Conservation (phyloP, 1,139 yeast genomes). For the Saccharomycopsis crataegensis region DNA sequence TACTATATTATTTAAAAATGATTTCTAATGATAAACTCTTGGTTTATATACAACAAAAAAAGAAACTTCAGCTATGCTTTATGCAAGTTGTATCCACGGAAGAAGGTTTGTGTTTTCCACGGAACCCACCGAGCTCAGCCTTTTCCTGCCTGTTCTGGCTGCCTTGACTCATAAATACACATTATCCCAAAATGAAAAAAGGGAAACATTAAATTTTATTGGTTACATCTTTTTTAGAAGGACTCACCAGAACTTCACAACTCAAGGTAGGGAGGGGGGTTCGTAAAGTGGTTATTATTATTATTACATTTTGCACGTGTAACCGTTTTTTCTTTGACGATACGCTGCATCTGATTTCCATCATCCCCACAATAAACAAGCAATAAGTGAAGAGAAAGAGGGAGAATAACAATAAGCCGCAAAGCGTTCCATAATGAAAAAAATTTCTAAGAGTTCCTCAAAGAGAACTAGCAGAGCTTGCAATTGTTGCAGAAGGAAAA, state of each 20-base stretch:
- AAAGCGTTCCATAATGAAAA: neutral
- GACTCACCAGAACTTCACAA: neutral
- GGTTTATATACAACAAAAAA: neutral
- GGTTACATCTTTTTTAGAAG: neutral
- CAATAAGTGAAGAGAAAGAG: neutral
- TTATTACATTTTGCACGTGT: neutral
- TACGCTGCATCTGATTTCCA: neutral
- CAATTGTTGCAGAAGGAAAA: conserved; percentile 1
- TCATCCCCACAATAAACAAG: neutral
- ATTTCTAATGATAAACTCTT: neutral
- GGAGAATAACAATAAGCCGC: neutral
- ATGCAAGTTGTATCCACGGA: conserved; percentile 2
- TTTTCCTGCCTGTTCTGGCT: neutral
- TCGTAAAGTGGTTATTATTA: neutral
- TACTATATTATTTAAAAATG: neutral
- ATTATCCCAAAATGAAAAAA: neutral
- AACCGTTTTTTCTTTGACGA: neutral
- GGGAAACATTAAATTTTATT: neutral
- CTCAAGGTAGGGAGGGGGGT: neutral
- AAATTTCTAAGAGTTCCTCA: neutral
- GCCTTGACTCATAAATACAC: neutral
- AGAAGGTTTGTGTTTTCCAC: neutral
- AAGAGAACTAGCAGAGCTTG: conserved; percentile 1
- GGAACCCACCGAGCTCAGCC: neutral
- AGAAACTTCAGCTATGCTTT: neutral